Percentiles rank a stretch among this genome's conserved stretches.
Conservation (phyloP, 2,329 filamentous ascomycete genomes). For the Sarocladium oryzae region DNA sequence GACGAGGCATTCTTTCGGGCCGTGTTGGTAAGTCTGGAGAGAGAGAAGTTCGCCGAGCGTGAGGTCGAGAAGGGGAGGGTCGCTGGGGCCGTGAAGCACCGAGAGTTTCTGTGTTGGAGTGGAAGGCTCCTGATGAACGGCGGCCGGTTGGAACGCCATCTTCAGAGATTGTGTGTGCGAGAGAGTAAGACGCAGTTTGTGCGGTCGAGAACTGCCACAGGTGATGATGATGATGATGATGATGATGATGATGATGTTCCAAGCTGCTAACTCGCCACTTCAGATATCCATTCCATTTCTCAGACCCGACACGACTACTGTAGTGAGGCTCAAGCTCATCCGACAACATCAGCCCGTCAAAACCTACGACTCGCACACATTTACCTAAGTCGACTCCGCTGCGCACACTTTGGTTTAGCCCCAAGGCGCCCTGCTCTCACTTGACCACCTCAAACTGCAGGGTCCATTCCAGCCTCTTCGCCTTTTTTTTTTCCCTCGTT, state of each 20-base stretch:
- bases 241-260: too few relatives aligned
- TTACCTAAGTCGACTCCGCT: not conserved
- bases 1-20: constrained; percentile 60
- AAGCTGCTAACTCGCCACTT: too few relatives aligned
- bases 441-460: constrained; percentile 9
- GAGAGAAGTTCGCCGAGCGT: constrained; percentile 68
- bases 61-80: constrained; percentile 63
- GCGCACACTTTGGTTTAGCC: not conserved
- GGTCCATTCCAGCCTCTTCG: too few relatives aligned
- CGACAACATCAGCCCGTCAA: too few relatives aligned
- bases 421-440: not conserved
- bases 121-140: constrained; percentile 16
- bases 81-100: constrained; percentile 60
- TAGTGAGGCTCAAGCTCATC: too few relatives aligned
- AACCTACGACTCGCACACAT: not conserved
- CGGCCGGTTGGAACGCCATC: constrained; percentile 24
- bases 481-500: too few relatives aligned
- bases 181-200: too few relatives aligned
- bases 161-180: too few relatives aligned
- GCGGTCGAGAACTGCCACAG: too few relatives aligned
- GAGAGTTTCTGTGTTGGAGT: constrained; percentile 38
- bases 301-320: too few relatives aligned
- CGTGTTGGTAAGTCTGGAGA: constrained; percentile 60
- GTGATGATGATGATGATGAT: too few relatives aligned
- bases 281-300: not conserved